Percentiles rank a stretch among this genome's conserved stretches.
Conservation (phyloP, 2,329 filamentous ascomycete species). For the Pseudogymnoascus sp. region DNA sequence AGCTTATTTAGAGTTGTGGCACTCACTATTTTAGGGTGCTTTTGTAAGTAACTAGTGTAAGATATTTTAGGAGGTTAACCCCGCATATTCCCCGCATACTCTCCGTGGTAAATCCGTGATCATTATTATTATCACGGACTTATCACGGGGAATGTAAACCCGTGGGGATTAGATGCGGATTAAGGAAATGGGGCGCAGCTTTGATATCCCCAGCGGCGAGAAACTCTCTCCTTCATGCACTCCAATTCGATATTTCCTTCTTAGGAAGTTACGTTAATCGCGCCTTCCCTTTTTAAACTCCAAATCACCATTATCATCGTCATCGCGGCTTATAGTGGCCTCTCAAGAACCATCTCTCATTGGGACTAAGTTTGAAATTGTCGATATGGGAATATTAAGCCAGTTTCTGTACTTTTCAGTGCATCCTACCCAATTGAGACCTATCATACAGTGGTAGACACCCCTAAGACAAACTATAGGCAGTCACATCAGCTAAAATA, state of each 20-base stretch:
- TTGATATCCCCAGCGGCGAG: not conserved
- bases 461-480: not conserved
- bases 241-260: not conserved
- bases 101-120: not conserved
- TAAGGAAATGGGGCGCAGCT: not conserved
- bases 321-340: not conserved
- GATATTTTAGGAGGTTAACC: not conserved
- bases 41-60: not conserved
- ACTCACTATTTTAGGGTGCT: too few relatives aligned
- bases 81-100: not conserved
- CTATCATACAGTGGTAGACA: slow-evolving; percentile 81
- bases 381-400: slow-evolving; percentile 46
- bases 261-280: not conserved
- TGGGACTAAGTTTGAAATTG: not conserved
- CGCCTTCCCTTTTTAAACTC: not conserved
- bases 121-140: too few relatives aligned
- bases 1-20: too few relatives aligned
- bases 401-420: slow-evolving; percentile 64
- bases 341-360: not conserved
- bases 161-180: not conserved
- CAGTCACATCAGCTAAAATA: not conserved
- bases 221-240: not conserved
- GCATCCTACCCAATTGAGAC: slow-evolving; percentile 71
- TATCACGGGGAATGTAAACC: not conserved
- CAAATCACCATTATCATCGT: not conserved